Percentiles rank a stretch among this genome's conserved stretches.
phyloP scores from a whole-genome alignment of 73 alveolate genomes.

The Diophrys sp. region DNA sequence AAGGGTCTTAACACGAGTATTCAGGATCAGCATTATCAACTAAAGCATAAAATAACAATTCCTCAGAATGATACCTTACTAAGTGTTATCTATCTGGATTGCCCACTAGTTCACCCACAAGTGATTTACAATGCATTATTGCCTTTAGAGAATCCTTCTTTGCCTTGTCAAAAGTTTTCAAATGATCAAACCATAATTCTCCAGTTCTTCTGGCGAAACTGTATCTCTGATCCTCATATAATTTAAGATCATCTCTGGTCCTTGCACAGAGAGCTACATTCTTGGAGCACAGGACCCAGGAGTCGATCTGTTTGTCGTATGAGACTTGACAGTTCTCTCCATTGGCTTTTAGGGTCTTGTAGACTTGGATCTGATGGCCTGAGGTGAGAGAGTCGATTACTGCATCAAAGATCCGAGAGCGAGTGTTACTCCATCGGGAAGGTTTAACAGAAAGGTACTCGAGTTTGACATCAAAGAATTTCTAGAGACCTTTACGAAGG shows the following conservation, averaged over 20 bases:
- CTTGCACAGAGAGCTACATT: conserved; percentile 79
- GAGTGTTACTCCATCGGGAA: no score
- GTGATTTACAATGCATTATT: conserved; percentile 22
- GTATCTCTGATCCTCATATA: conserved; percentile 16
- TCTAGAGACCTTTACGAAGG: no score
- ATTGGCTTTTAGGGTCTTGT: conserved; percentile 78
- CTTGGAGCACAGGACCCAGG: conserved; percentile 88
- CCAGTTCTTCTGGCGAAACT: not conserved
- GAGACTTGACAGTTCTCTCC: conserved; percentile 94
- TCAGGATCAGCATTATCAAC: conserved; percentile 62
- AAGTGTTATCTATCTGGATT: conserved; percentile 83
- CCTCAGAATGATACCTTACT: conserved; percentile 65
- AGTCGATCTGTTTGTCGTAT: conserved; percentile 58
- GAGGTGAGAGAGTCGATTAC: not conserved
- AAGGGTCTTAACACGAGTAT: conserved; percentile 61
- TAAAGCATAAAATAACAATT: conserved; percentile 74
- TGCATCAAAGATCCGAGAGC: no score
- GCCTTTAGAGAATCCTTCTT: not conserved
- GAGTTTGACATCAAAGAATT: no score
- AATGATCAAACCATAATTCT: not conserved
- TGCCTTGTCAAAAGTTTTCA: not conserved
- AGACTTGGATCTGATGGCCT: conserved; percentile 52
- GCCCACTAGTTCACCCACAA: conserved; percentile 91
- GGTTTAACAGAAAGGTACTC: no score
- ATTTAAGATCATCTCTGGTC: conserved; percentile 62